A percentile compares a stretch with the other conserved stretches of the same genome.
Conservation (phyloP, 352 stramenopile species). For the Stramenopiles sp. region DNA sequence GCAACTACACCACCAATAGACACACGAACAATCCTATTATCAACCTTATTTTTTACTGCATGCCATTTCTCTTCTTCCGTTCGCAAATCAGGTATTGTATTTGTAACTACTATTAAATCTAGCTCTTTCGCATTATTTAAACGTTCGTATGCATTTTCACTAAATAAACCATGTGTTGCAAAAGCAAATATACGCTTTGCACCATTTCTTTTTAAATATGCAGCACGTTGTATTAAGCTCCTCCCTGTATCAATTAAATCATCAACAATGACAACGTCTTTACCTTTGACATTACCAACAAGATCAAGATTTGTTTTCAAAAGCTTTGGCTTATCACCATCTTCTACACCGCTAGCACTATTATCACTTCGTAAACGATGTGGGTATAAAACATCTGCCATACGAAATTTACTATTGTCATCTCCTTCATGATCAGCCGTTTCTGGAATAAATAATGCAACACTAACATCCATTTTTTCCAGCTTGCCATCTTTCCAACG, state of each 20-base stretch:
- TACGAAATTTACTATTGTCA: constrained; percentile 14
- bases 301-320: constrained; percentile 29
- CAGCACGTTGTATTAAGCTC: constrained; percentile 51
- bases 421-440: constrained; percentile 31
- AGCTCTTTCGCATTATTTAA: constrained; percentile 49
- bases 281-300: constrained; percentile 56
- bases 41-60: not conserved
- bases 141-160: constrained; percentile 47
- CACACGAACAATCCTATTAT: not conserved
- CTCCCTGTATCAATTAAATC: constrained; percentile 63
- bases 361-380: not conserved
- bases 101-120: constrained; percentile 59
- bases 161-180: constrained; percentile 64
- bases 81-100: constrained; percentile 42
- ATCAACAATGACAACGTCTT: constrained; percentile 70
- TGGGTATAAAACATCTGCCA: not conserved
- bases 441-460: constrained; percentile 53
- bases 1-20: not conserved
- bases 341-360: not conserved
- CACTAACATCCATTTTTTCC: constrained; percentile 43
- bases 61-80: not conserved
- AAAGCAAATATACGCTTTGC: constrained; percentile 65
- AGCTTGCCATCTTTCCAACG: constrained; percentile 21
- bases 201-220: constrained; percentile 47
- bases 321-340: not conserved